Conservation (phyloP, 257 asterid genomes). For the Scutellaria galericulata region DNA sequence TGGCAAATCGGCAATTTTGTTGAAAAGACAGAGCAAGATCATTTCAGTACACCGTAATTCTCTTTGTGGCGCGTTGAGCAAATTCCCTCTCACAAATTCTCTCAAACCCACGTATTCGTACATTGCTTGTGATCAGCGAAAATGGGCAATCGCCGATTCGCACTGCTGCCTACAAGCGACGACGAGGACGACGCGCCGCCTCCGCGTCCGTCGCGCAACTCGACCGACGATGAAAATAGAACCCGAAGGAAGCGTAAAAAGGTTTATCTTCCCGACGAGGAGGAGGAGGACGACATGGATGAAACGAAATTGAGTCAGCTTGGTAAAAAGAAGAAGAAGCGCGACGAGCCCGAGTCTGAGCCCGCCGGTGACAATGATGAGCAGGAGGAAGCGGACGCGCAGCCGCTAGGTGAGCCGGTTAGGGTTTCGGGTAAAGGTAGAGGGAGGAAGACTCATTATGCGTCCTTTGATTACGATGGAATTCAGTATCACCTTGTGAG, state of each 20-base stretch:
- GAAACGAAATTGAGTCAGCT: constrained; percentile 41
- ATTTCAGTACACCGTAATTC: background rate
- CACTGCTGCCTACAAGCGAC: constrained; percentile 58
- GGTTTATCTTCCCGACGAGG: constrained; percentile 45
- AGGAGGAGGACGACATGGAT: constrained; percentile 45
- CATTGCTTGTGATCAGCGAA: constrained; percentile 14
- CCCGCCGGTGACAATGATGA: constrained; percentile 41
- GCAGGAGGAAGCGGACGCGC: constrained; percentile 56
- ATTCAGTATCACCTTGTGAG: constrained; percentile 75
- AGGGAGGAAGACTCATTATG: constrained; percentile 52
- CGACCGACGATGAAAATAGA: constrained; percentile 33
- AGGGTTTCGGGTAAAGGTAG: constrained; percentile 77
- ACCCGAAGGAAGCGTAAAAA: constrained; percentile 53
- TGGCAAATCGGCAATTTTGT: constrained; percentile 23
- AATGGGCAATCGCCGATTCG: constrained; percentile 65
- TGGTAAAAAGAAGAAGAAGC: constrained; percentile 40
- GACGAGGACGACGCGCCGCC: constrained; percentile 58
- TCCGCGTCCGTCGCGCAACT: constrained; percentile 36
- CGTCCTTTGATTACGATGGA: constrained; percentile 76
- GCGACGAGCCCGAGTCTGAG: constrained; percentile 36
- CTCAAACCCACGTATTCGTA: background rate
- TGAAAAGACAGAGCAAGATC: background rate
- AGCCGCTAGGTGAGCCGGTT: constrained; percentile 68
- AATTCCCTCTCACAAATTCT: constrained; percentile 4
- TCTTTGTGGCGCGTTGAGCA: constrained; percentile 15